Evolutionary conservation across 2,329 filamentous ascomycete species (phyloP).

Genomic region (Colletotrichum euphorbiae): DNA sequence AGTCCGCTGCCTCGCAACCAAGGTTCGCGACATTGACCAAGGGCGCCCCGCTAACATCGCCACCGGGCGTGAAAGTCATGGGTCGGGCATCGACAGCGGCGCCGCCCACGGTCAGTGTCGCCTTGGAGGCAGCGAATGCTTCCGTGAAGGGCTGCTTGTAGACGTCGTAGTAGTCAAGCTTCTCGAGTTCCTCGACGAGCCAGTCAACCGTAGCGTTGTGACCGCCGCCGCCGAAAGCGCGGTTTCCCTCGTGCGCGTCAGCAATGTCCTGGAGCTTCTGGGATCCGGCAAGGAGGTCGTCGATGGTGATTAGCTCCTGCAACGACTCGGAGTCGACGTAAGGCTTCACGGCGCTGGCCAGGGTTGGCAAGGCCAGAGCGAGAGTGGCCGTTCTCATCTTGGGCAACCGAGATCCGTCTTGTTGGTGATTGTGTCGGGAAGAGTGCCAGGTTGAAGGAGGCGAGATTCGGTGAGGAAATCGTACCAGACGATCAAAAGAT

Average conservation of each 20-base stretch:
- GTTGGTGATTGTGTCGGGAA: neutral
- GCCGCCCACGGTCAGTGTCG: slow-evolving; percentile 47
- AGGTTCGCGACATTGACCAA: slow-evolving; percentile 62
- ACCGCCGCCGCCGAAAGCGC: slow-evolving; percentile 57
- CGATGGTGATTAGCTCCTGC: slow-evolving; percentile 52
- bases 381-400: slow-evolving; percentile 42
- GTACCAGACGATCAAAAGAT: neutral
- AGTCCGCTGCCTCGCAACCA: slow-evolving; percentile 66
- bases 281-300: slow-evolving; percentile 56
- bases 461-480: neutral
- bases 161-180: slow-evolving; percentile 56
- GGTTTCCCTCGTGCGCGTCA: slow-evolving; percentile 54
- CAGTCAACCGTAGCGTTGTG: slow-evolving; percentile 61
- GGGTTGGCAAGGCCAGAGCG: slow-evolving; percentile 43
- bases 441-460: neutral
- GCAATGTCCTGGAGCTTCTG: slow-evolving; percentile 59
- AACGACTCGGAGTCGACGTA: slow-evolving; percentile 53
- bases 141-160: slow-evolving; percentile 58
- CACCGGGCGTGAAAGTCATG: slow-evolving; percentile 65
- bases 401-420: neutral
- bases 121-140: slow-evolving; percentile 50
- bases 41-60: slow-evolving; percentile 50
- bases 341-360: slow-evolving; percentile 43
- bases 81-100: slow-evolving; percentile 44
- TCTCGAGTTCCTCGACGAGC: slow-evolving; percentile 54